phyloP scores from a whole-genome alignment of 148 eudicot species.

The Salicornia ramosissima region DNA sequence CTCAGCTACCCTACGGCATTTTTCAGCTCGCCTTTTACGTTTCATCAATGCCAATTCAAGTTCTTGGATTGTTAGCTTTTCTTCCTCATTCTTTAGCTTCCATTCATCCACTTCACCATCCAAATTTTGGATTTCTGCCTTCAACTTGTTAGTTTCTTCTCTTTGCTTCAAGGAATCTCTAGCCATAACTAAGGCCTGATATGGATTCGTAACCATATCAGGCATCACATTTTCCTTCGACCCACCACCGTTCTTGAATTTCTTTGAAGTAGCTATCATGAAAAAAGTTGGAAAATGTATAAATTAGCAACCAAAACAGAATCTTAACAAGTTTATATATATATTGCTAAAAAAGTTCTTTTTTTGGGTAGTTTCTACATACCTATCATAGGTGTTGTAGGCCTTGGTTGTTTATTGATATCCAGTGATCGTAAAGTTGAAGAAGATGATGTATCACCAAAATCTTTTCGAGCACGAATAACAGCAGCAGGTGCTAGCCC shows the following conservation, averaged over 20 bases:
- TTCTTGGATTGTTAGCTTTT: conserved; percentile 67
- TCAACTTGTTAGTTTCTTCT: conserved; percentile 69
- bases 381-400: conserved; percentile 69
- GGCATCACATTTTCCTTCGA: conserved; percentile 68
- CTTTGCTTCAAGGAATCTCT: conserved; percentile 82
- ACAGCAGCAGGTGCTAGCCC: conserved; percentile 95
- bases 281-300: not conserved
- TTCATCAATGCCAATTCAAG: conserved; percentile 67
- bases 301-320: not conserved
- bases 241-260: conserved; percentile 31
- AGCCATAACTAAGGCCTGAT: conserved; percentile 84
- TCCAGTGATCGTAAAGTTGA: conserved; percentile 54
- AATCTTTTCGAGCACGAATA: conserved; percentile 52
- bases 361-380: conserved; percentile 23
- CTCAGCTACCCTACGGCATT: conserved; percentile 79
- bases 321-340: not conserved
- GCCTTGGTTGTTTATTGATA: conserved; percentile 52
- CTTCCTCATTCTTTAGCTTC: conserved; percentile 72
- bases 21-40: conserved; percentile 67
- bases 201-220: conserved; percentile 56
- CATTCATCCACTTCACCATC: conserved; percentile 61
- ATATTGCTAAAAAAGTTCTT: not conserved
- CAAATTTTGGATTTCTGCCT: conserved; percentile 63
- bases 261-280: conserved; percentile 50
- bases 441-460: conserved; percentile 33